Conservation (phyloP, 2,329 filamentous ascomycete species). For the Cladosporium halotolerans region DNA sequence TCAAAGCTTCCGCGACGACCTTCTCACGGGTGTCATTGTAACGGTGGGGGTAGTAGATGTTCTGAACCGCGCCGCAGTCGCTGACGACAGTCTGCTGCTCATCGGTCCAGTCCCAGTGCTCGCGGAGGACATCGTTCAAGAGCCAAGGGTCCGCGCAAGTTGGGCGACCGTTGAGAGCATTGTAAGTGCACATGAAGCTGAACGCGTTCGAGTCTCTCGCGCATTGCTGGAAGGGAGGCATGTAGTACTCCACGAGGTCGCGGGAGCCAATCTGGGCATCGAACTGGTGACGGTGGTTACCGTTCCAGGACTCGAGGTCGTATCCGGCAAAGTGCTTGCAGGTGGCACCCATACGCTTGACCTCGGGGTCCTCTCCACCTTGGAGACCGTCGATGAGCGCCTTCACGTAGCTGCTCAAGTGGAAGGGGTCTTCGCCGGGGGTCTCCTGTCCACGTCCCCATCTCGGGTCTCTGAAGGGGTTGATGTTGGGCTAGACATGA, state of each 20-base stretch:
- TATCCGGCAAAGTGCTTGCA: constrained; percentile 40
- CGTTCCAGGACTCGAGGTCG: constrained; percentile 25
- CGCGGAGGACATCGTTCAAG: constrained; percentile 55
- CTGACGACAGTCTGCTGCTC: constrained; percentile 58
- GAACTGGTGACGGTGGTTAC: constrained; percentile 41
- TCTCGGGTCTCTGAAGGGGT: constrained; percentile 28
- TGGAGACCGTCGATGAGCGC: constrained; percentile 30
- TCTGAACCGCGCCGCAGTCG: constrained; percentile 58
- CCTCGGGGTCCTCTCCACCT: constrained; percentile 27
- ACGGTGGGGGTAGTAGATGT: constrained; percentile 47
- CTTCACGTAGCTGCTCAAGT: constrained; percentile 30
- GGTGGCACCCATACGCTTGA: constrained; percentile 38
- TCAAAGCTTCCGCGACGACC: constrained; percentile 44
- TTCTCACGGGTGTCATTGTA: constrained; percentile 38
- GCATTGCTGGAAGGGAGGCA: constrained; percentile 55
- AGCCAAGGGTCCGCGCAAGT: constrained; percentile 59
- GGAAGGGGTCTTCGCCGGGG: constrained; percentile 34
- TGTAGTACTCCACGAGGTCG: constrained; percentile 62
- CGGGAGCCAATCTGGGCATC: constrained; percentile 53
- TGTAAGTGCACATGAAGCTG: constrained; percentile 53
- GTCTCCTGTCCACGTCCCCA: constrained; percentile 20
- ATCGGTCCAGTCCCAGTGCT: constrained; percentile 59
- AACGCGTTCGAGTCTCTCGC: constrained; percentile 40
- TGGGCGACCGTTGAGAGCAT: constrained; percentile 60
- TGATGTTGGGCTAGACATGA: constrained; percentile 55